Evolutionary conservation across 1,139 yeast genomes (phyloP), one percentile per base, ranked within the genome.

Genomic region (Blastobotrys niveus): DNA sequence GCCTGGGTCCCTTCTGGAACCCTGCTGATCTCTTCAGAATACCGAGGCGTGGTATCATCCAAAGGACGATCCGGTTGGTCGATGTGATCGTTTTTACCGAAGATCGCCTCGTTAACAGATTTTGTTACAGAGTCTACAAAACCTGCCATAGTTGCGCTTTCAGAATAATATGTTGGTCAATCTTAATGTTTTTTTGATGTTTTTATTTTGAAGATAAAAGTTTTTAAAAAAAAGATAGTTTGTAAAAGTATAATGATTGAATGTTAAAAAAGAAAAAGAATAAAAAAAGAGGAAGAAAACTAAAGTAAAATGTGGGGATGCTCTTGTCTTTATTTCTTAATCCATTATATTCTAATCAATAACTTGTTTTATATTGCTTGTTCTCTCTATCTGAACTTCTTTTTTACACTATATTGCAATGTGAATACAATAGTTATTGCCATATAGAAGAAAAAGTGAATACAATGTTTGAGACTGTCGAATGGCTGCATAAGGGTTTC

Each of bases 61-160:
- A 15, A 12, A 22, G 10, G n/a, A 22, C 18, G 7, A 19, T 5
- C 5, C 14, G 18, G 18, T 8, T 5, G 20, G n/a, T 34, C 37
- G 4, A 10, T 30, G 15, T 45, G 37, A 9, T 26, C 31, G 27
- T 29, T 21, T 17, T 32, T 40, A 29, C 48, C 48, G 30, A 45
- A 45, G n/a, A 43, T 27, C 18, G 48, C 47, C 5, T 42, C 40
- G 37, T 40, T 40, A 21, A 48, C 48, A 3, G 48, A 31, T 38
- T 45, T 47, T 4, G 50, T 19, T n/a, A 48, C 47, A 29, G 46
- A 39, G 26, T 48, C 52, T 20, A 48, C 43, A n/a, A 45, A 27
- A 26, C 45, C 46, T 19, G 50, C 42, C 48, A 47, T 48, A 21
- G 7, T 27, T 38, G 17, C n/a, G n/a, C n/a, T n/a, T n/a, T n/a